These are phyloP conservation scores for Geosmithia morbida DNA, from an alignment of 2,329 filamentous ascomycete genomes.

Conservation along the genomic window DNA sequence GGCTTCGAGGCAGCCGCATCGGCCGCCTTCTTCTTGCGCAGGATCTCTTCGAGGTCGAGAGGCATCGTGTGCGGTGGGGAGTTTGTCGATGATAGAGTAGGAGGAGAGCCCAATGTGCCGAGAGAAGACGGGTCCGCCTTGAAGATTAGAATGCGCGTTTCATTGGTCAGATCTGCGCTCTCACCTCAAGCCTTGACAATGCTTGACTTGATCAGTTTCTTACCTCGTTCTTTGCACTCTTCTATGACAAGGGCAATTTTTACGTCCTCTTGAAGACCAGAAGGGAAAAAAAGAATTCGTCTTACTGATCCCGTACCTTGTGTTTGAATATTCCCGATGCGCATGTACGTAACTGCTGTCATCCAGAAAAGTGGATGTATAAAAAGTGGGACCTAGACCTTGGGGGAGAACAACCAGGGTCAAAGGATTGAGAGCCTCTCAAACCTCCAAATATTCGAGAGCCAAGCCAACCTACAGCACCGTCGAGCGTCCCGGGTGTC, in stretches of 20 bases:
- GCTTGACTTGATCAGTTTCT: no score
- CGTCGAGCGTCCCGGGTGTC: background rate
- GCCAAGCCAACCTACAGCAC: background rate
- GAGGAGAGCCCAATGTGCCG: background rate
- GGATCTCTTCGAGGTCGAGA: conserved; percentile 72
- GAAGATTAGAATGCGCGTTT: background rate
- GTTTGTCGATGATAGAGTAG: background rate
- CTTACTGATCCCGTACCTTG: no score
- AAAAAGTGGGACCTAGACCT: background rate
- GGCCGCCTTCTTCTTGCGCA: conserved; percentile 73
- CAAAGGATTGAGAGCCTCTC: background rate
- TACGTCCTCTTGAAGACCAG: no score
- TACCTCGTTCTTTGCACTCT: no score
- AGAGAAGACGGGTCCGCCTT: background rate
- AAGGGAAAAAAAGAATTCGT: no score
- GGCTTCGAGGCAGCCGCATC: conserved; percentile 78
- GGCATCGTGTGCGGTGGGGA: conserved; percentile 13
- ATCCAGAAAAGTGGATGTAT: background rate
- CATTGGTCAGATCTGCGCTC: background rate
- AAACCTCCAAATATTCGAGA: background rate
- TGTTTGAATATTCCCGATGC: no score
- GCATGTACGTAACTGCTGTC: no score
- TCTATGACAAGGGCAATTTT: no score
- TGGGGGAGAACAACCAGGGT: background rate
- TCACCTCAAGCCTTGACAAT: no score